These are phyloP conservation scores for Sporothrix mexicana DNA, from an alignment of 2,329 filamentous ascomycete genomes.

Conservation along the genomic window DNA sequence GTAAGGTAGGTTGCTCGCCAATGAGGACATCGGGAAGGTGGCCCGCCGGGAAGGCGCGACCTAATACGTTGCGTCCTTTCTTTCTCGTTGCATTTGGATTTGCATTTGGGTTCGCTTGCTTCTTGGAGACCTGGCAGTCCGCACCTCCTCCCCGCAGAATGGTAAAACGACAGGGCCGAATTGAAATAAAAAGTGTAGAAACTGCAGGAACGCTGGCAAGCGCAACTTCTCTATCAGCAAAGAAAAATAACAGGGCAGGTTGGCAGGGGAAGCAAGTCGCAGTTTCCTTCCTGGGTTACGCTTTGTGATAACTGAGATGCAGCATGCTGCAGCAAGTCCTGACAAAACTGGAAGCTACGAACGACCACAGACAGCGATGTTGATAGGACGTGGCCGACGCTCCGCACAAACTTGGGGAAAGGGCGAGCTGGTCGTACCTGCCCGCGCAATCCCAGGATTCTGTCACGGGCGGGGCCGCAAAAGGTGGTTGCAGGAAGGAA, in stretches of 20 bases:
- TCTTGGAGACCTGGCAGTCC: neutral
- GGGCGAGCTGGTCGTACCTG: neutral
- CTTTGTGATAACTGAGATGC: constrained; percentile 17
- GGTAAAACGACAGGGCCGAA: constrained; percentile 8
- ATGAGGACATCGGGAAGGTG: constrained; percentile 23
- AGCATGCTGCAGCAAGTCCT: constrained; percentile 4
- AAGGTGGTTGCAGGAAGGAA: constrained; percentile 15
- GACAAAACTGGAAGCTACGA: constrained; percentile 27
- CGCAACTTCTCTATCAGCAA: neutral
- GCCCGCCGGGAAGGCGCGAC: constrained; percentile 27
- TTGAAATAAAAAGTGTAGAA: neutral
- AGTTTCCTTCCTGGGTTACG: constrained; percentile 27
- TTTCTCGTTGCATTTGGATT: constrained; percentile 4
- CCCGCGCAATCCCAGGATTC: constrained; percentile 27
- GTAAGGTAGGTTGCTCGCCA: neutral
- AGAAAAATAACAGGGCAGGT: constrained; percentile 4
- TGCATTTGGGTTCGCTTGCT: neutral
- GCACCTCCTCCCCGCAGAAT: constrained; percentile 19
- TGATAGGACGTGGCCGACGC: constrained; percentile 22
- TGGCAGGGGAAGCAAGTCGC: neutral
- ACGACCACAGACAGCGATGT: neutral
- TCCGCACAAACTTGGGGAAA: neutral
- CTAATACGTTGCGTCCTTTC: constrained; percentile 21
- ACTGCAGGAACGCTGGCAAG: neutral
- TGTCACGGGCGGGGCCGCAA: constrained; percentile 33